Evolutionary conservation across 768 basidiomycete genomes (phyloP), one percentile per base, ranked within the genome.

Genomic region (Termitomyces sp.): DNA sequence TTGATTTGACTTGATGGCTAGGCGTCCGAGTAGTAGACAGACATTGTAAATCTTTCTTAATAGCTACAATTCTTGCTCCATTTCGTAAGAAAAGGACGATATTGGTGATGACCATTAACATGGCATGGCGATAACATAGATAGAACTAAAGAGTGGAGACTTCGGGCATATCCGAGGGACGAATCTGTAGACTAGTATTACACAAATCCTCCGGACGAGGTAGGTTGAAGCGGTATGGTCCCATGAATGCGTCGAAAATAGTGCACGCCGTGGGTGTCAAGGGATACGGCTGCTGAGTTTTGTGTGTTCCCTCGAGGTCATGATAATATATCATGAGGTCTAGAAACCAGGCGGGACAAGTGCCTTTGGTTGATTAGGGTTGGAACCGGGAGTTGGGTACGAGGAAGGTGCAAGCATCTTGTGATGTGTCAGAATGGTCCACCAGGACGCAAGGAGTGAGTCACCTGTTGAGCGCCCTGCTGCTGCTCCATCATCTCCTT

Each of bases 401-500:
- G 82, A 74, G 38, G 87, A 82, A 49, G 87, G 84, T 24, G 86
- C 81, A 63, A 94, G 82, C 87, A 94, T 90, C 93, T 94, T 69
- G 32, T 64, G 38, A 48, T 55, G 60, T 51, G 59, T 60, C 51
- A 69, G 59, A 53, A 61, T 56, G 57, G 61, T 63, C 52, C 54
- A 13, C 44, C n/a, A 57, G 32, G 52, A 61, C 4, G 42, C 44
- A 66, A 62, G 40, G 44, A 54, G 39, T 54, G 64, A 81, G 81
- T 61, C 60, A 92, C 94, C 85, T 92, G 91, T 74, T 94, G 92
- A 13, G 89, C 90, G 48, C 95, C 95, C 74, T 93, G 90, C 72
- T 95, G 93, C 73, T 96, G 95, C 56, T 92, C 92, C 64, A 92
- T 78, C 84, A 93, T 85, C 76, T 98, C 95, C 76, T 91, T 89